Evolutionary conservation across 441 rosid genomes (phyloP).

Genomic region (Biscutella laevigata): DNA sequence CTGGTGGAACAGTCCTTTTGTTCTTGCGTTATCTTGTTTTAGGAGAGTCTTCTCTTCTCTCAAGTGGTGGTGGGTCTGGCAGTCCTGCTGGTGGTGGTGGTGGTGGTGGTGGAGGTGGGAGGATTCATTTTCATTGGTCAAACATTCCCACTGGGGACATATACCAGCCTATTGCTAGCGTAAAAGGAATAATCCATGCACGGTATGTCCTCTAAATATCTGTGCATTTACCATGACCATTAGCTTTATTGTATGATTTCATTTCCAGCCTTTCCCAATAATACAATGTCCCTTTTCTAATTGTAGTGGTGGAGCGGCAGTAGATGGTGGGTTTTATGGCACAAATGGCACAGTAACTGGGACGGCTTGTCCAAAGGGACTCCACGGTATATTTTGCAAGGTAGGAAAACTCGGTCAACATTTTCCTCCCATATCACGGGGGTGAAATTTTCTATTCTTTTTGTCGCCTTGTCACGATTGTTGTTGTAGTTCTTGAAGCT

Average conservation of each 20-base stretch:
- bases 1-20: conserved; percentile 90
- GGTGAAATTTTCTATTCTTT: too few relatives aligned
- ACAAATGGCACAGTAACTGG: conserved; percentile 84
- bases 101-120: conserved; percentile 99
- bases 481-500: background rate
- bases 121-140: conserved; percentile 98
- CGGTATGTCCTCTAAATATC: conserved; percentile 42
- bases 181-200: conserved; percentile 59
- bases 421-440: conserved; percentile 6
- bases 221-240: background rate
- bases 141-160: conserved; percentile 97
- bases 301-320: conserved; percentile 74
- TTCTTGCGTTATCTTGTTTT: conserved; percentile 60
- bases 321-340: conserved; percentile 47
- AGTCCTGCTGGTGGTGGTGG: conserved; percentile 81
- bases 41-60: conserved; percentile 64
- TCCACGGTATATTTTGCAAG: conserved; percentile 85
- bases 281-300: background rate
- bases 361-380: conserved; percentile 89
- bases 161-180: conserved; percentile 93
- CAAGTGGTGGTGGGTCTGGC: conserved; percentile 87
- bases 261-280: too few relatives aligned
- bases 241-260: too few relatives aligned
- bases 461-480: background rate
- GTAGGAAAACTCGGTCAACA: conserved; percentile 26